These are phyloP conservation scores for Komagataella phaffii DNA, from an alignment of 805 yeast species.

Conservation along the genomic window DNA sequence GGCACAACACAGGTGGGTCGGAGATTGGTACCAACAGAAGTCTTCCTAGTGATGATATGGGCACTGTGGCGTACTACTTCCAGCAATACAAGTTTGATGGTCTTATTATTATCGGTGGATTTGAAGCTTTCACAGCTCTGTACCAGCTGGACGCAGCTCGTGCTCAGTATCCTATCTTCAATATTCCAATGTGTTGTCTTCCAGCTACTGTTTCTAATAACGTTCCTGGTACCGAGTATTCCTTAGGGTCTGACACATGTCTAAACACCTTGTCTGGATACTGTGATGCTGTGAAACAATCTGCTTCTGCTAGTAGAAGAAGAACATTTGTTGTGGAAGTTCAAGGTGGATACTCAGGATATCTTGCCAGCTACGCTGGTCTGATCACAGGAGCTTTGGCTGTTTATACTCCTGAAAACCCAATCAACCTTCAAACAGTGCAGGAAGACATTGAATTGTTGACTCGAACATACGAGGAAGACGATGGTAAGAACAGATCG, in stretches of 20 bases:
- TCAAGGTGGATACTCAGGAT: conserved; percentile 81
- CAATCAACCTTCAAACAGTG: conserved; percentile 28
- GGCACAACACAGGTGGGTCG: conserved; percentile 69
- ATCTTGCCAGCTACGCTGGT: conserved; percentile 56
- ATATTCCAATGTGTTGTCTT: conserved; percentile 64
- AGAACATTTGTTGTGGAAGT: conserved; percentile 73
- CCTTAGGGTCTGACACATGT: conserved; percentile 67
- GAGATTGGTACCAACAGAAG: conserved; percentile 73
- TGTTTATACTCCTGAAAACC: conserved; percentile 66
- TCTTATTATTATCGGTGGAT: conserved; percentile 65
- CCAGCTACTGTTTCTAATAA: conserved; percentile 76
- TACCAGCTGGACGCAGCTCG: conserved; percentile 52
- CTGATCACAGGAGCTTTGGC: conserved; percentile 63
- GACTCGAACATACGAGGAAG: conserved; percentile 42
- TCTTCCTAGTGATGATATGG: conserved; percentile 53
- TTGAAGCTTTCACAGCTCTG: conserved; percentile 65
- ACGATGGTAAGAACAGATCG: conserved; percentile 50
- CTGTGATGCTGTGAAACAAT: conserved; percentile 69
- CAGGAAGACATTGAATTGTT: conserved; percentile 46
- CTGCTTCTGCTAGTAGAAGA: conserved; percentile 67
- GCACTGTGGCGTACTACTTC: conserved; percentile 59
- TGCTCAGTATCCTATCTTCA: conserved; percentile 50
- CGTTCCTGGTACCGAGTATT: conserved; percentile 74
- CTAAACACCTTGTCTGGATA: conserved; percentile 56
- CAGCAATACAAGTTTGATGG: conserved; percentile 62